Conservation (phyloP, 129 eudicot genomes). For the Helianthus annuus region HanXRQr2.0-SUNRISE NC_035437.2:161472534-161473033, state of each 20-base stretch:
- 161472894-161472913: background rate
- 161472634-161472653: constrained; percentile 5
- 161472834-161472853: background rate
- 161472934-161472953: background rate
- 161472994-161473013: background rate
- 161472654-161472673: background rate
- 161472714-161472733: no score
- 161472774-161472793: background rate
- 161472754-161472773: background rate
- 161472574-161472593: constrained; percentile 2
- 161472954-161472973: no score
- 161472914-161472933: background rate
- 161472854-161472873: background rate
- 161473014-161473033: no score
- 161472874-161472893: background rate
- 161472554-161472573: constrained; percentile 3
- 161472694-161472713: background rate
- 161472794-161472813: background rate
- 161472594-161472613: background rate
- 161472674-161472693: background rate
- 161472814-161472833: background rate
- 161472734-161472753: background rate
- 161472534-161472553: constrained; percentile 12
- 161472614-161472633: background rate
- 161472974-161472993: background rate